Conservation (phyloP, 2,329 filamentous ascomycete species). For the Metarhizium brunneum region DNA sequence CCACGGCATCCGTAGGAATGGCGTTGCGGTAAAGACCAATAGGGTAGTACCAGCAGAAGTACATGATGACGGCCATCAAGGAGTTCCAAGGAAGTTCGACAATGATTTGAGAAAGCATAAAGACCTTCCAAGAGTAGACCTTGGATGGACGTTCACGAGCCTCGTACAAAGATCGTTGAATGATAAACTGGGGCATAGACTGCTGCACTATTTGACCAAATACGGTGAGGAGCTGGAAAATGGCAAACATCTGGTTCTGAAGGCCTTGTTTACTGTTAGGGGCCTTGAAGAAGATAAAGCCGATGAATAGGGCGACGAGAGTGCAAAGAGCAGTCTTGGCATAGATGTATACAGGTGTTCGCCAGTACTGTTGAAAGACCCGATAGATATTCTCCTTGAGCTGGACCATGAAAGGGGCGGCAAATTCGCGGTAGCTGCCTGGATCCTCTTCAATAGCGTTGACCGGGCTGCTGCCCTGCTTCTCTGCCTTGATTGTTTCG, state of each 20-base stretch:
- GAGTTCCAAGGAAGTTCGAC: constrained; percentile 83
- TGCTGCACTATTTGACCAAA: constrained; percentile 74
- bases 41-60: constrained; percentile 77
- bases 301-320: constrained; percentile 63
- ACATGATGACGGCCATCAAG: constrained; percentile 68
- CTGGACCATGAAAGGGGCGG: constrained; percentile 63
- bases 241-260: constrained; percentile 78
- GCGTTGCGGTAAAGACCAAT: constrained; percentile 69
- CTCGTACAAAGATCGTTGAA: constrained; percentile 74
- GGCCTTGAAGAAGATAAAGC: constrained; percentile 69
- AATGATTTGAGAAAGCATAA: constrained; percentile 73
- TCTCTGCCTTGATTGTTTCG: constrained; percentile 43
- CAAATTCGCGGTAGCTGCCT: constrained; percentile 63
- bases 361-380: constrained; percentile 89
- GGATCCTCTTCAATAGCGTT: constrained; percentile 24
- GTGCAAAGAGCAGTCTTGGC: constrained; percentile 64
- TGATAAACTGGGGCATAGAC: constrained; percentile 79
- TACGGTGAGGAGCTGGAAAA: constrained; percentile 76
- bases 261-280: constrained; percentile 66
- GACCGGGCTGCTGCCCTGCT: constrained; percentile 19
- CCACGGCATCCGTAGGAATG: constrained; percentile 45
- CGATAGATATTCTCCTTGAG: constrained; percentile 58
- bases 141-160: constrained; percentile 77
- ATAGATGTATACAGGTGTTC: constrained; percentile 82
- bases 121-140: constrained; percentile 77